phyloP scores from a whole-genome alignment of 768 basidiomycete species.

The Mycena polygramma region DNA sequence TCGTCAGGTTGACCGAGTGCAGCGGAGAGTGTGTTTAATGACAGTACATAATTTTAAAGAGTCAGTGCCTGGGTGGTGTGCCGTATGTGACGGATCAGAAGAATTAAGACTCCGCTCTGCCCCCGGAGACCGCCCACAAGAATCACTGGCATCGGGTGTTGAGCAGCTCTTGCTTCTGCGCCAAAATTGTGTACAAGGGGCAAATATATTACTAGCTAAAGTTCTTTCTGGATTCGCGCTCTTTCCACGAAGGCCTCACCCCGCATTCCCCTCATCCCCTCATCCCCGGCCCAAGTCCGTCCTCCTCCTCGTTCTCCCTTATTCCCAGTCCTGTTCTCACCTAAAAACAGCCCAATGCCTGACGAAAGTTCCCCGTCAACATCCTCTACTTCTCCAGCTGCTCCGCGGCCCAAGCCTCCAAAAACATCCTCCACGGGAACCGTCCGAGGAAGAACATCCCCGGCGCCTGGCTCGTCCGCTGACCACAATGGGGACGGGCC shows the following conservation, averaged over 20 bases:
- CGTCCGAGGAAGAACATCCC: slow-evolving; percentile 66
- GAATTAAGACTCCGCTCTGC: slow-evolving; percentile 2
- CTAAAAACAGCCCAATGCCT: slow-evolving; percentile 52
- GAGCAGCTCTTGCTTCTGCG: slow-evolving; percentile 2
- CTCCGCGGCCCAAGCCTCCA: slow-evolving; percentile 56
- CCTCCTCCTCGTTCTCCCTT: slow-evolving; percentile 17
- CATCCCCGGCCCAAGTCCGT: slow-evolving; percentile 33
- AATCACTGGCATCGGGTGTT: background rate
- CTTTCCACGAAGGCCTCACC: slow-evolving; percentile 14
- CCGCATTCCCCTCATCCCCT: slow-evolving; percentile 13
- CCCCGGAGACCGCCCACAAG: slow-evolving; percentile 11
- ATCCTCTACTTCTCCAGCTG: slow-evolving; percentile 52
- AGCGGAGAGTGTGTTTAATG: background rate
- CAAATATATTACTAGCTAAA: slow-evolving; percentile 31
- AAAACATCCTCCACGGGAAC: slow-evolving; percentile 56
- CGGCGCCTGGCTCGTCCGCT: slow-evolving; percentile 51
- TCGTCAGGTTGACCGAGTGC: background rate
- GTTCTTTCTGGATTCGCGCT: slow-evolving; percentile 28
- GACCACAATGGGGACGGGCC: slow-evolving; percentile 67
- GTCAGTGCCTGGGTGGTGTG: no score
- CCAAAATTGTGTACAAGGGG: slow-evolving; percentile 1
- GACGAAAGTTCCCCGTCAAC: slow-evolving; percentile 52
- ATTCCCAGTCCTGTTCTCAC: slow-evolving; percentile 37
- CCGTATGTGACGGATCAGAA: slow-evolving; percentile 7
- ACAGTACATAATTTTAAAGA: background rate